Evolutionary conservation across 257 asterid genomes (phyloP), one percentile per base, ranked within the genome.

Genomic region (Petunia secreta): DNA sequence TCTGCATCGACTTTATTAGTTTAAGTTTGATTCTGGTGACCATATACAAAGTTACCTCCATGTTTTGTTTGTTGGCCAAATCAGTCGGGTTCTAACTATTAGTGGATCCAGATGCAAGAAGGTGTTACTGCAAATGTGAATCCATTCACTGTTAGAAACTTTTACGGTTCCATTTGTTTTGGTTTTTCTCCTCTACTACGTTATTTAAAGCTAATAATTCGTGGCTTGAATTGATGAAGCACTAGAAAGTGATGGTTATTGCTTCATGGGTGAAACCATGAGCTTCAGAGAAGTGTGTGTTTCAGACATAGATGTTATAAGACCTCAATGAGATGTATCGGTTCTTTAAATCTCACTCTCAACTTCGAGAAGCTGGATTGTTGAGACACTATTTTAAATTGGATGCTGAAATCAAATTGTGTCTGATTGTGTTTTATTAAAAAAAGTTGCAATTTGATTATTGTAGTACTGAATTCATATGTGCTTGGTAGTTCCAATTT

Each of bases 371-470:
- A 71, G 60, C 48, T 48, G 57, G 43, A 71, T 46, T 25, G 48
- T 9, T 25, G 34, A 25, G 62, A 13, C 62, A 34, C 44, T 71
- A 48, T 40, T 43, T 71, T 34, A 2, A 1, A 2, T 69, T 69
- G 14, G 41, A 41, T 41, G 75, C 75, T 7, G 54, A 66, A 66
- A 40, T 66, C 41, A 40, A 15, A 43, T 68, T 44, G 25, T 25
- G 25, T 25, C 25, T 25, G 25, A 25, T 25, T 25, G 25, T 25
- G 25, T 25, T 25, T 25, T 25, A 25, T 25, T 25, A 25, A 25
- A 25, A 25, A 25, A 43, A 46, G 25, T 69, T 69, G 41, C 58
- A 71, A 71, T 48, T 71, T 71, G 59, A 71, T 71, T 48, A 48
- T 46, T 71, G 50, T 71, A 48, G 52, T 71, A 50, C 77, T 71